Percentiles rank a stretch among this genome's conserved stretches.
phyloP scores from a whole-genome alignment of 2,329 filamentous ascomycete genomes.

The Penicillium sp. region DNA sequence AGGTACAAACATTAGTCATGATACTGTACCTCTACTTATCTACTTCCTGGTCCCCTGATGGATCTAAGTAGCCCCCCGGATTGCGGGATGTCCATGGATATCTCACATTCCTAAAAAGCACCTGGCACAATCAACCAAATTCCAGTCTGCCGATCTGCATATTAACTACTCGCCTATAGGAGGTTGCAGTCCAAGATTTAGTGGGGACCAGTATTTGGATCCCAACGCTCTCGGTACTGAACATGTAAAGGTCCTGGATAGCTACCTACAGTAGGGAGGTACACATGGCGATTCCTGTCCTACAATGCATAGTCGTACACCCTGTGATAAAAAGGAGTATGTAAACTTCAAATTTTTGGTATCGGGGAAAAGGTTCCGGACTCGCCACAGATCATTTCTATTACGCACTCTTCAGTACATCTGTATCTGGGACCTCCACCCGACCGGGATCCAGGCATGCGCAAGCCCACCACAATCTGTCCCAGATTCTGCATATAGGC shows the following conservation, averaged over 20 bases:
- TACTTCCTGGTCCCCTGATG: background rate
- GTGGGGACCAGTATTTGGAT: background rate
- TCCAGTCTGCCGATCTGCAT: conserved; percentile 4
- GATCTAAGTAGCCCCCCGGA: background rate
- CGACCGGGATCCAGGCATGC: conserved; percentile 1
- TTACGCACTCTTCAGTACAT: background rate
- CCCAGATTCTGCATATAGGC: background rate
- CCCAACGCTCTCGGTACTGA: background rate
- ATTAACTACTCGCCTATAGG: background rate
- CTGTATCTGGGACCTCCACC: conserved; percentile 1
- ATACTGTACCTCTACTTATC: background rate
- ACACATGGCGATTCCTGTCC: background rate
- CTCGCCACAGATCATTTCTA: background rate
- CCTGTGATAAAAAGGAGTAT: background rate
- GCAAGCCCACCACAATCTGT: background rate
- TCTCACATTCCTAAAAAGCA: conserved; percentile 3
- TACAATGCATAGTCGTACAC: background rate
- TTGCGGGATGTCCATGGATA: background rate
- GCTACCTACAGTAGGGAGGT: background rate
- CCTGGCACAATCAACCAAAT: background rate
- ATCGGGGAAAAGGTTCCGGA: background rate
- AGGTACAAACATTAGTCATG: background rate
- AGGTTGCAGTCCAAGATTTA: background rate
- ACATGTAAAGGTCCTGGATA: background rate
- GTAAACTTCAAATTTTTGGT: background rate